Conservation (phyloP, 1,139 yeast species). For the Nakaseomyces sp. region DNA sequence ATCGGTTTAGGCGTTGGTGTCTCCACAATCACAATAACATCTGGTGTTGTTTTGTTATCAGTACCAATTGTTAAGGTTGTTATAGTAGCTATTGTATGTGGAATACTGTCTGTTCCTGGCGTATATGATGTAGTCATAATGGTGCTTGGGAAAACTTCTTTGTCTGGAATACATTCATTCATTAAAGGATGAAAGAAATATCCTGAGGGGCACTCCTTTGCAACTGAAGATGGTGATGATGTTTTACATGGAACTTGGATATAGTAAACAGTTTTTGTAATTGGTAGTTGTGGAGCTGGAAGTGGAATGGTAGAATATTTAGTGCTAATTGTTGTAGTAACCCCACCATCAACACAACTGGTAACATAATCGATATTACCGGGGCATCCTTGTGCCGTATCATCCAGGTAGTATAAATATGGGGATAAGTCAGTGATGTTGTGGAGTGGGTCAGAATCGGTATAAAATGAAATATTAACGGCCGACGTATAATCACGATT, state of each 20-base stretch:
- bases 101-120: background rate
- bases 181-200: background rate
- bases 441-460: too few species aligned
- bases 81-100: background rate
- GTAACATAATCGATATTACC: background rate
- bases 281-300: background rate
- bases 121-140: background rate
- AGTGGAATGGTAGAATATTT: background rate
- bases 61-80: background rate
- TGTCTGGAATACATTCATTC: background rate
- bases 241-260: background rate
- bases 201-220: background rate
- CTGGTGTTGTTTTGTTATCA: background rate
- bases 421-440: background rate
- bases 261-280: background rate
- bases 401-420: background rate
- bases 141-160: background rate
- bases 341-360: background rate
- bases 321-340: background rate
- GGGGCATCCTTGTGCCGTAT: background rate
- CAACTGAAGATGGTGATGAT: too few species aligned
- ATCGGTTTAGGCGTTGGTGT: background rate
- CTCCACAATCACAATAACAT: background rate
- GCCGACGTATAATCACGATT: background rate
- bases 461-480: background rate